Evolutionary conservation across 2,329 filamentous ascomycete species (phyloP).

Genomic region (Neoascochyta sp.): DNA sequence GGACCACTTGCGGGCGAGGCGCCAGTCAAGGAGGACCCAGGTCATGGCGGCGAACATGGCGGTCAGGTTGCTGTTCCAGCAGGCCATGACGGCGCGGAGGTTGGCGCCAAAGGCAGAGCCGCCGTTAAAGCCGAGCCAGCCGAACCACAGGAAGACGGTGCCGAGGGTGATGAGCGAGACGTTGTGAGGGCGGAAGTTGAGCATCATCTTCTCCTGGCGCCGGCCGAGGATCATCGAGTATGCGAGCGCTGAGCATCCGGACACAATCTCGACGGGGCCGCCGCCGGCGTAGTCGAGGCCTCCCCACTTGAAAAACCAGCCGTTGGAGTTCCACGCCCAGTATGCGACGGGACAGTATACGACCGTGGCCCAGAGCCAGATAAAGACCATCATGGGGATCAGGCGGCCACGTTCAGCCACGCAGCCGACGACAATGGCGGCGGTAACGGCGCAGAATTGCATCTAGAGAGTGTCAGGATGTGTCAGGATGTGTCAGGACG

Average conservation of each 20-base stretch:
- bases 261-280: constrained; percentile 94
- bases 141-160: constrained; percentile 95
- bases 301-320: constrained; percentile 87
- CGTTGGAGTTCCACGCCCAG: constrained; percentile 95
- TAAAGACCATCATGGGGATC: constrained; percentile 90
- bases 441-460: constrained; percentile 95
- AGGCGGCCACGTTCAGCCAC: constrained; percentile 92
- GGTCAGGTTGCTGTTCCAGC: constrained; percentile 95
- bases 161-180: constrained; percentile 95
- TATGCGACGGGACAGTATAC: constrained; percentile 96
- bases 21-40: constrained; percentile 95
- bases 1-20: constrained; percentile 90
- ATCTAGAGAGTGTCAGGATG: constrained; percentile 68
- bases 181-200: constrained; percentile 99
- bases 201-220: constrained; percentile 98
- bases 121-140: constrained; percentile 98
- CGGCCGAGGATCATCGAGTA: constrained; percentile 95
- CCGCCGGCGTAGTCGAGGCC: constrained; percentile 96
- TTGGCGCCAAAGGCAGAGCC: constrained; percentile 93
- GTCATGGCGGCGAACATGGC: constrained; percentile 88
- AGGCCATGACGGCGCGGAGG: constrained; percentile 89
- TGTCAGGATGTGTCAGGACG: too few relatives aligned
- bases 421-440: constrained; percentile 84
- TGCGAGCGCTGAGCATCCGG: constrained; percentile 85
- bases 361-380: constrained; percentile 92